phyloP scores from a whole-genome alignment of 192 early-diverging fungal genomes.

The Coemansia sp. region DNA sequence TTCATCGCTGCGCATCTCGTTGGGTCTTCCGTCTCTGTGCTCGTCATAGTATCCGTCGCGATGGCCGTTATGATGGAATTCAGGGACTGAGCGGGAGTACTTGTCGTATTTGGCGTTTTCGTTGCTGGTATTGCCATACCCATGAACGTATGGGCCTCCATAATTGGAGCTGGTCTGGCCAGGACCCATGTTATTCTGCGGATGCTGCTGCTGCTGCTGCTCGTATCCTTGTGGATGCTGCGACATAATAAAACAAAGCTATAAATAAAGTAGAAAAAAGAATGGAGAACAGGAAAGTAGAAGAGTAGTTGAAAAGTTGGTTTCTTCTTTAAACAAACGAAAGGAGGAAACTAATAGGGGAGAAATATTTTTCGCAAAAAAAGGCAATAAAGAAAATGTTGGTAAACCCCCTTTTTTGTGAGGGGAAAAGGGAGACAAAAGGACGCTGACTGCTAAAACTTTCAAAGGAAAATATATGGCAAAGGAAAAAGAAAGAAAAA shows the following conservation, averaged over 20 bases:
- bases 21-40: not conserved
- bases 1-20: not conserved
- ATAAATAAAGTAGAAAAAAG: not conserved
- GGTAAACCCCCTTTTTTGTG: too few relatives aligned
- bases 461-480: not conserved
- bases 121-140: not conserved
- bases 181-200: not conserved
- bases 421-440: not conserved
- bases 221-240: not conserved
- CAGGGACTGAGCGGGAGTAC: not conserved
- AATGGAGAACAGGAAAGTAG: not conserved
- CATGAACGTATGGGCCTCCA: not conserved
- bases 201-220: too few relatives aligned
- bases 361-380: too few relatives aligned
- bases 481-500: conserved; percentile 1
- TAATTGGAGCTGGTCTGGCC: not conserved
- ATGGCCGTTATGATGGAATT: not conserved
- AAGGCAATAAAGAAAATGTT: too few relatives aligned
- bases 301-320: not conserved
- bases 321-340: too few relatives aligned
- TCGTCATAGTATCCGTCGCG: not conserved
- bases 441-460: not conserved
- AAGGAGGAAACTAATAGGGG: too few relatives aligned
- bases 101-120: not conserved
- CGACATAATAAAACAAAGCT: not conserved